Evolutionary conservation across 768 basidiomycete genomes (phyloP).

Genomic region (Gymnopilus junonius): DNA sequence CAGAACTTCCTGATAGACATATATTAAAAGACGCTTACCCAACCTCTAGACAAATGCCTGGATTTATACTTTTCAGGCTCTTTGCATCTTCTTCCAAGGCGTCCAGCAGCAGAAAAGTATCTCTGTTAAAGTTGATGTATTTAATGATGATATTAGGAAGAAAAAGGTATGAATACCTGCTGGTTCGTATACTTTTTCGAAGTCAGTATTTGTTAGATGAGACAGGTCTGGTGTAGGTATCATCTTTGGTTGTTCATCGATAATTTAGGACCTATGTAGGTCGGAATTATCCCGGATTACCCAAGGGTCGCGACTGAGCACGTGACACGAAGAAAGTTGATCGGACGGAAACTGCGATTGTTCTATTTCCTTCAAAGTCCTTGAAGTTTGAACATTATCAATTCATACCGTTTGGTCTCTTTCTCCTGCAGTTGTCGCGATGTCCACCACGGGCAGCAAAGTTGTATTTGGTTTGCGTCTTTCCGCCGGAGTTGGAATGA

Average conservation of each 20-base stretch:
- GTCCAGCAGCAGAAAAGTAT: slow-evolving; percentile 94
- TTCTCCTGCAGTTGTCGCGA: slow-evolving; percentile 7
- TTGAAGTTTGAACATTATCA: not conserved
- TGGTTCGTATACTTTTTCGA: slow-evolving; percentile 86
- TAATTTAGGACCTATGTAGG: too few species aligned
- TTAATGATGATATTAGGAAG: not conserved
- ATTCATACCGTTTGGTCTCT: not conserved
- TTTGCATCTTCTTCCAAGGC: slow-evolving; percentile 85
- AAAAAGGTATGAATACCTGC: slow-evolving; percentile 60
- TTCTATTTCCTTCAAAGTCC: not conserved
- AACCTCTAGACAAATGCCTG: slow-evolving; percentile 84
- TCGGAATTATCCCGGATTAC: too few species aligned
- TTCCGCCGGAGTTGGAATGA: not conserved
- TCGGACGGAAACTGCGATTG: not conserved
- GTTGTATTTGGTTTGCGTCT: slow-evolving; percentile 28
- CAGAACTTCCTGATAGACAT: not conserved
- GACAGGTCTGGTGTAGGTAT: slow-evolving; percentile 90
- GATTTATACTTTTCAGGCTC: slow-evolving; percentile 50
- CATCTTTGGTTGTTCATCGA: slow-evolving; percentile 45
- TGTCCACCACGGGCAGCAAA: slow-evolving; percentile 25
- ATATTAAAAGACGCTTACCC: slow-evolving; percentile 58
- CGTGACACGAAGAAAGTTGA: not conserved
- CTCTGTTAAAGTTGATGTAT: slow-evolving; percentile 57
- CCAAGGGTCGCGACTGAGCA: not conserved
- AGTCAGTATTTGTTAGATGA: slow-evolving; percentile 78